Evolutionary conservation across 805 yeast species (phyloP).

Genomic region (Yarrowia osloensis): DNA sequence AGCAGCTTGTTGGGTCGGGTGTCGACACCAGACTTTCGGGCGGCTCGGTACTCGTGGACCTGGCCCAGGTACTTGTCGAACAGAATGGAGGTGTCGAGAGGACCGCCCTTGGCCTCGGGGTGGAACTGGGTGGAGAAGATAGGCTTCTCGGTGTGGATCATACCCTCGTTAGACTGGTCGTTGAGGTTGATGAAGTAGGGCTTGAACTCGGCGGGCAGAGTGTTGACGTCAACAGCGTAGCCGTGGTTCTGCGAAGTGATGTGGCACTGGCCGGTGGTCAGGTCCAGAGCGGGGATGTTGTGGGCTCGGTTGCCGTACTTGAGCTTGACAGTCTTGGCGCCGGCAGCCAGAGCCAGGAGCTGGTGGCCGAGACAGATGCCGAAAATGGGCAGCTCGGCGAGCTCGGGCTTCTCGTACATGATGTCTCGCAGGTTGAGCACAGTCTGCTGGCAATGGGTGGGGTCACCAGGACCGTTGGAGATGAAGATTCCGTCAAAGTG

Average conservation of each 20-base stretch:
- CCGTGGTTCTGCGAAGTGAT: slow-evolving; percentile 99
- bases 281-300: slow-evolving; percentile 92
- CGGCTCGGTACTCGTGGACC: slow-evolving; percentile 58
- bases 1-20: slow-evolving; percentile 47
- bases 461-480: slow-evolving; percentile 98
- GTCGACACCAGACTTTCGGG: slow-evolving; percentile 45
- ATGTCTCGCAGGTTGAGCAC: slow-evolving; percentile 71
- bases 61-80: slow-evolving; percentile 85
- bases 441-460: slow-evolving; percentile 83
- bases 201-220: slow-evolving; percentile 75
- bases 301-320: slow-evolving; percentile 99
- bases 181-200: slow-evolving; percentile 91
- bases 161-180: slow-evolving; percentile 96
- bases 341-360: slow-evolving; percentile 89
- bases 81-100: slow-evolving; percentile 85
- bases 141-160: slow-evolving; percentile 85
- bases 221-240: slow-evolving; percentile 85
- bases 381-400: slow-evolving; percentile 79
- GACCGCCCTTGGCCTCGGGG: slow-evolving; percentile 99
- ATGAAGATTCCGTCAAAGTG: slow-evolving; percentile 94
- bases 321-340: slow-evolving; percentile 88
- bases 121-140: slow-evolving; percentile 97
- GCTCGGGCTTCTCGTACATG: slow-evolving; percentile 49
- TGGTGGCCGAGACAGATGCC: slow-evolving; percentile 99
- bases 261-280: slow-evolving; percentile 89